These are phyloP conservation scores for Blyttiomyces sp. DNA, from an alignment of 371 early-diverging fungal species.

Conservation along the genomic window DNA sequence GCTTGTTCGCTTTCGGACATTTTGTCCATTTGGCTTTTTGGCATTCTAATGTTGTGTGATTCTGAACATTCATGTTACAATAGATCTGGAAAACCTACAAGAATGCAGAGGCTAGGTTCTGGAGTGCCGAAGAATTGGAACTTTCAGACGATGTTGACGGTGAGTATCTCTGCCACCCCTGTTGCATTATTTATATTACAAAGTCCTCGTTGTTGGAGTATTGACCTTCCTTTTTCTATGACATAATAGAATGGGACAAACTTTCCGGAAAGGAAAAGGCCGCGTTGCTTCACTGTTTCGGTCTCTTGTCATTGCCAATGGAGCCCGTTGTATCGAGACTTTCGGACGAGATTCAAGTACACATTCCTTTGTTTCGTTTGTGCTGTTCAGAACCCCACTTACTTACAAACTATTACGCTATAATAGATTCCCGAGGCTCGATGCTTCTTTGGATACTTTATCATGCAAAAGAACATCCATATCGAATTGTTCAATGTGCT, in stretches of 20 bases:
- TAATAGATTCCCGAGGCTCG: conserved; percentile 37
- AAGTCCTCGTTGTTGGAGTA: no score
- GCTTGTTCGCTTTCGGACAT: neutral
- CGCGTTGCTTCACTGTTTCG: conserved; percentile 19
- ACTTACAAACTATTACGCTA: neutral
- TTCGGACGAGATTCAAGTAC: conserved; percentile 36
- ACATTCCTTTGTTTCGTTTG: neutral
- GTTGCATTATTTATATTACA: no score
- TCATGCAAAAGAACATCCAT: conserved; percentile 47
- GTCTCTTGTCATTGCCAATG: conserved; percentile 8
- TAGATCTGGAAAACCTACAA: conserved; percentile 47
- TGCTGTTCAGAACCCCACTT: neutral
- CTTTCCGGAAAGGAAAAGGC: conserved; percentile 28
- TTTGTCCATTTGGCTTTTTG: neutral
- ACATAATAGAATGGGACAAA: conserved; percentile 23
- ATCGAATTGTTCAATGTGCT: conserved; percentile 29
- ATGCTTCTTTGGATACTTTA: conserved; percentile 45
- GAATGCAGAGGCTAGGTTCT: conserved; percentile 42
- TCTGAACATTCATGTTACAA: neutral
- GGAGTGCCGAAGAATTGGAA: conserved; percentile 47
- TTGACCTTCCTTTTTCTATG: no score
- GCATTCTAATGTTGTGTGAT: neutral
- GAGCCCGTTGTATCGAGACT: conserved; percentile 20
- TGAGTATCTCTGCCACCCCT: conserved; percentile 11
- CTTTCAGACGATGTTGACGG: conserved; percentile 41